Evolutionary conservation across 2,329 filamentous ascomycete species (phyloP).

Genomic region (Fusarium multiceps): DNA sequence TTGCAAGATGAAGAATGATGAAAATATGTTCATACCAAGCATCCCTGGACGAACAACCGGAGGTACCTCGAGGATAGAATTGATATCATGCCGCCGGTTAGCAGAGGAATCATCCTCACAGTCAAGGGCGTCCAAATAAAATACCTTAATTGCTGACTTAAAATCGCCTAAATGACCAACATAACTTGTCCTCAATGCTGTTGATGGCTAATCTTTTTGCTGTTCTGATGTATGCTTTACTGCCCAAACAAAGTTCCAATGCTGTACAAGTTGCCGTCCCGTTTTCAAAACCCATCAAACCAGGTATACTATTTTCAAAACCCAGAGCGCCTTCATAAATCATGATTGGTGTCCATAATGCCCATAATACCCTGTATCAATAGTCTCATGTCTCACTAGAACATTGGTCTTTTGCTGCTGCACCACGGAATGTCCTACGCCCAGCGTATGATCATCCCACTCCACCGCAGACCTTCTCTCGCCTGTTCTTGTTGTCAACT

Average conservation of each 20-base stretch:
- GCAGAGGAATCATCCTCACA: fast-evolving
- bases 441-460: slow-evolving; percentile 41
- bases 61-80: background rate
- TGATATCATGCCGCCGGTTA: background rate
- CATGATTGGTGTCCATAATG: slow-evolving; percentile 34
- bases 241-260: background rate
- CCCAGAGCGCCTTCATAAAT: slow-evolving; percentile 1
- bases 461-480: slow-evolving; percentile 42
- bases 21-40: too few species aligned
- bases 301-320: background rate
- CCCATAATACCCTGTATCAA: slow-evolving; percentile 41
- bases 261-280: background rate
- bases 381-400: slow-evolving; percentile 22
- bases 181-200: background rate
- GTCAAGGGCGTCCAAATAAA: background rate
- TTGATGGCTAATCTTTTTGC: background rate
- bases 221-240: background rate
- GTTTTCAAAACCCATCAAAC: background rate
- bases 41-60: background rate
- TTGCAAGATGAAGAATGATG: slow-evolving; percentile 64
- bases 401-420: slow-evolving; percentile 7
- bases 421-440: slow-evolving; percentile 1
- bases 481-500: slow-evolving; percentile 36
- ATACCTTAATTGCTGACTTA: background rate
- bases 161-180: background rate